Percentiles rank a stretch among this genome's conserved stretches.
Conservation (phyloP, 1,139 yeast genomes). For the Arxiozyma slooffiae region DNA sequence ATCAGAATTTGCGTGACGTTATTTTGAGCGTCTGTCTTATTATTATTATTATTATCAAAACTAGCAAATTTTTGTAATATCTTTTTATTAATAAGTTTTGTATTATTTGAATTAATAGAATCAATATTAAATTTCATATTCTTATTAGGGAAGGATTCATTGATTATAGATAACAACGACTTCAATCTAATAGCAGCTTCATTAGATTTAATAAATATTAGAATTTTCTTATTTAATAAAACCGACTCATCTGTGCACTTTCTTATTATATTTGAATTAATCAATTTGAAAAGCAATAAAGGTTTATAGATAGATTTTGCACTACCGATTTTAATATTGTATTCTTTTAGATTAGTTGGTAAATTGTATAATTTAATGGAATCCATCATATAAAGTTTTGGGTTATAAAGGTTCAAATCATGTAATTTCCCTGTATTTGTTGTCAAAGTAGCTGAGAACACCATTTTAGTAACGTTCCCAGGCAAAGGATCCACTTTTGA, state of each 20-base stretch:
- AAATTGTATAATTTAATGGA: slow-evolving; percentile 42
- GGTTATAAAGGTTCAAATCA: slow-evolving; percentile 54
- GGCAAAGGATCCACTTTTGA: slow-evolving; percentile 15
- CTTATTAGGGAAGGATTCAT: slow-evolving; percentile 23
- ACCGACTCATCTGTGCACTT: neutral
- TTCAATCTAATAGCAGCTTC: slow-evolving; percentile 75
- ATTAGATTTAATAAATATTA: slow-evolving; percentile 76
- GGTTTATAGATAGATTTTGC: slow-evolving; percentile 65
- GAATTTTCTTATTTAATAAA: slow-evolving; percentile 24
- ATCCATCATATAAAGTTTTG: slow-evolving; percentile 65
- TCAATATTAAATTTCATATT: slow-evolving; percentile 10
- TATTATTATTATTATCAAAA: too few species aligned
- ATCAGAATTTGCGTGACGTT: slow-evolving; percentile 48
- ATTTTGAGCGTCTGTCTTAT: neutral
- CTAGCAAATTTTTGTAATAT: slow-evolving; percentile 45
- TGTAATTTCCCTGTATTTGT: slow-evolving; percentile 85
- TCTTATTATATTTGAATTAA: slow-evolving; percentile 21
- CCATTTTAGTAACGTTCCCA: slow-evolving; percentile 45
- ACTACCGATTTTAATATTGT: slow-evolving; percentile 41
- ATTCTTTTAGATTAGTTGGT: slow-evolving; percentile 49
- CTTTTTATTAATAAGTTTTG: slow-evolving; percentile 38
- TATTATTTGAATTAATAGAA: slow-evolving; percentile 44
- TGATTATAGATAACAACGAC: slow-evolving; percentile 45
- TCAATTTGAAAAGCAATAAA: slow-evolving; percentile 49
- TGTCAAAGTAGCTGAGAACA: slow-evolving; percentile 89